Evolutionary conservation across 2,329 filamentous ascomycete genomes (phyloP).

Genomic region (Aspergillus sp.): DNA sequence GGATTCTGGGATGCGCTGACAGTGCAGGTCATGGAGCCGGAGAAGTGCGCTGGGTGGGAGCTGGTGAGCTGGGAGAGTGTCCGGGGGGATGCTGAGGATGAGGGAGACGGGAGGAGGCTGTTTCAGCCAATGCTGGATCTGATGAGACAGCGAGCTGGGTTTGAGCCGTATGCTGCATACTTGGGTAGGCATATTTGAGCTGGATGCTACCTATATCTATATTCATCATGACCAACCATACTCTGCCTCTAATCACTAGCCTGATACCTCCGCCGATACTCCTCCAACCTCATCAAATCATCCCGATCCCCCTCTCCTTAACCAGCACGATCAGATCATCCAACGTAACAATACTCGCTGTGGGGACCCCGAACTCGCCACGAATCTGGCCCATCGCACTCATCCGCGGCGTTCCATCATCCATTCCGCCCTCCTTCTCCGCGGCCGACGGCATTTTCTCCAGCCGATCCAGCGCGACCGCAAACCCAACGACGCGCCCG

Average conservation of each 20-base stretch:
- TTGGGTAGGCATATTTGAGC: neutral
- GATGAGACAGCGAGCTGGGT: neutral
- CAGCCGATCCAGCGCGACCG: conserved; percentile 75
- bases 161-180: neutral
- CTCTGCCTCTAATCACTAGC: conserved; percentile 15
- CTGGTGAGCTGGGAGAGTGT: conserved; percentile 45
- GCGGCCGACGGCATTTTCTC: conserved; percentile 23
- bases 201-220: neutral
- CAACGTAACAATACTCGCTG: conserved; percentile 70
- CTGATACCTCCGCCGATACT: conserved; percentile 47
- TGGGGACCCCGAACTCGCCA: conserved; percentile 69
- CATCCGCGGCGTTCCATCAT: conserved; percentile 56
- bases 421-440: conserved; percentile 48
- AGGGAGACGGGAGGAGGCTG: neutral
- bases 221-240: neutral
- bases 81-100: conserved; percentile 8
- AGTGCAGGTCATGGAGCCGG: conserved; percentile 31
- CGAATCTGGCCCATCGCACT: conserved; percentile 76
- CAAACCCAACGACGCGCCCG: conserved; percentile 73
- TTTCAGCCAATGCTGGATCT: neutral
- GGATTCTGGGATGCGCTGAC: neutral
- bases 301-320: conserved; percentile 48
- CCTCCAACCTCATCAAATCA: conserved; percentile 56
- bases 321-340: conserved; percentile 65
- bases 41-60: conserved; percentile 49